phyloP scores from a whole-genome alignment of 2,329 filamentous ascomycete genomes.

The Colletotrichum sp. region DNA sequence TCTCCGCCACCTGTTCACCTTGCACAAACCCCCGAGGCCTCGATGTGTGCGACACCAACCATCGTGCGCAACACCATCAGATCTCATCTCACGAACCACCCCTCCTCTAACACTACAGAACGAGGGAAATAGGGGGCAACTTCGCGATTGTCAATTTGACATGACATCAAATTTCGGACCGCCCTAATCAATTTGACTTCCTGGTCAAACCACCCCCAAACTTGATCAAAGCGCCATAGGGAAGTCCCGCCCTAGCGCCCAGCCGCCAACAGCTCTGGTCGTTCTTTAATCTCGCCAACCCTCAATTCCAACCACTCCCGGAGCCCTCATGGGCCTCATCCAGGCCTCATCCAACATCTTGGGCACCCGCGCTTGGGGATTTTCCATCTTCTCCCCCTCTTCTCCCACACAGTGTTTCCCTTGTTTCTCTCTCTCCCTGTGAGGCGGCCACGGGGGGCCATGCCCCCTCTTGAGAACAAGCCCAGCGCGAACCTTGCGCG shows the following conservation, averaged over 20 bases:
- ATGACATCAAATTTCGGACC: conserved; percentile 21
- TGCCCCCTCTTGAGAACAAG: not conserved
- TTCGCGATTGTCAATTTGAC: conserved; percentile 13
- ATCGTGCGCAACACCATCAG: not conserved
- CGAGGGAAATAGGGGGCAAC: not conserved
- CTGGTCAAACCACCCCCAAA: conserved; percentile 17
- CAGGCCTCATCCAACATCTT: not conserved
- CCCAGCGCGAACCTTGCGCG: not conserved
- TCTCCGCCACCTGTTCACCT: not conserved
- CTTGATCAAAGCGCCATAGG: conserved; percentile 15
- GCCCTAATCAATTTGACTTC: conserved; percentile 21
- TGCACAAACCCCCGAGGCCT: not conserved
- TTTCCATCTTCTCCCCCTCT: not conserved
- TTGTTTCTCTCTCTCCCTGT: not conserved
- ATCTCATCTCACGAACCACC: conserved; percentile 5
- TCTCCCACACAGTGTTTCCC: not conserved
- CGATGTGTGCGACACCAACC: not conserved
- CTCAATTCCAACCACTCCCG: not conserved
- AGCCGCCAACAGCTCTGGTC: not conserved
- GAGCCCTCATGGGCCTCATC: not conserved
- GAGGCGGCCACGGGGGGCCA: not conserved
- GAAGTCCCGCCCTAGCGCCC: conserved; percentile 14
- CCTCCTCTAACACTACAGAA: not conserved
- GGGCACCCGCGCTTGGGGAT: conserved; percentile 4
- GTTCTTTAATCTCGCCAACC: conserved; percentile 7